Base-by-base conservation (phyloP, 805 yeast species). In the Myxozyma lipomycoides region DNA sequence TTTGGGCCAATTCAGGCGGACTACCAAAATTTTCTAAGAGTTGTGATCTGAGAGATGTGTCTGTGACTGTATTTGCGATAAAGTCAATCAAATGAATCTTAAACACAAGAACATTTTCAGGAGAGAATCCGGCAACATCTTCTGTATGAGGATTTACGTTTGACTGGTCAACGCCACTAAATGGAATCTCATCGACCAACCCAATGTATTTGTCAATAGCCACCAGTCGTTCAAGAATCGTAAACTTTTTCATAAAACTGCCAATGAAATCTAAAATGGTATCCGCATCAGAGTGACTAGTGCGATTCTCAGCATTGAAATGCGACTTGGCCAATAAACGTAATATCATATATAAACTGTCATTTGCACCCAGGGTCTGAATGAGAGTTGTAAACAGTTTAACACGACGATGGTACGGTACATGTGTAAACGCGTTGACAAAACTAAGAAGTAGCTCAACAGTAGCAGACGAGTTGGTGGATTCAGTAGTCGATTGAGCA, bases 391-490 rank as follows among this genome's bases (percentile, higher is more conserved):
- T 77, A 62, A 86, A 93, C 47, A 93, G 71, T 63, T 82, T 83
- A 37, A 87, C 95, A 62, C 98, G 79, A 69, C 98, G 85, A 67
- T 93, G 98, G 65, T 96, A 81, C 55, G 98, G 98, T 58, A 93
- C 90, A 65, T 93, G 98, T 48, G 83, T 82, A 70, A 93, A 87
- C 1, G 98, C 98, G 51, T 95, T 82, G n/a, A 85, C 87, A 64
- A 93, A 93, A 61, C 95, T 84, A 45, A 93, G 79, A 56, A 93
- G 71, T 55, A 95, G 78, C 48, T 72, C 70, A 24, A 66, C 63
- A 17, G 40, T 46, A 1, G 51, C 54, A 32, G 48, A 46, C 6
- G 46, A 49, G 23, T 25, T 47, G n/a, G n/a, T n/a, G 17, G 26
- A 44, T 5, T 46, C 28, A n/a, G 43, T 26, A 4, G 59, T 43